Evolutionary conservation across 2,329 filamentous ascomycete genomes (phyloP).

Genomic region (Daldinia sp.): DNA sequence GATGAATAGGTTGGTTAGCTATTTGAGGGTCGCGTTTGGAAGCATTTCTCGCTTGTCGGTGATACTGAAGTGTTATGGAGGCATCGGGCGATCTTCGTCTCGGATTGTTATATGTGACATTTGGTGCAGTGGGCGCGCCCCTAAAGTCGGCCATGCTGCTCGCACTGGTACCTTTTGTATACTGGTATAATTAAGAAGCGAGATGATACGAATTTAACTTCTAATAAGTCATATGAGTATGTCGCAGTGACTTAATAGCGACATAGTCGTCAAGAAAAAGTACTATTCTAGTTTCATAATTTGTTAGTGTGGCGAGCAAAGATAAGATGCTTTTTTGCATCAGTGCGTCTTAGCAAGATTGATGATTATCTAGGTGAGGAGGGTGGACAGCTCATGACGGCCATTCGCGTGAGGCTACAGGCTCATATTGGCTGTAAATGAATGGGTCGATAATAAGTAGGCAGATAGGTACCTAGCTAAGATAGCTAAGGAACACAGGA

Average conservation of each 20-base stretch:
- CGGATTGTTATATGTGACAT: constrained; percentile 44
- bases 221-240: constrained; percentile 25
- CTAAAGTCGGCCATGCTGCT: constrained; percentile 41
- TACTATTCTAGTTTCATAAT: constrained; percentile 9
- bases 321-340: background rate
- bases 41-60: constrained; percentile 55
- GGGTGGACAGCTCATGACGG: constrained; percentile 7
- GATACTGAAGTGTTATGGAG: constrained; percentile 58
- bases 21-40: constrained; percentile 38
- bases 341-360: background rate
- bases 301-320: constrained; percentile 22
- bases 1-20: constrained; percentile 23
- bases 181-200: constrained; percentile 7
- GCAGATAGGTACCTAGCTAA: no score
- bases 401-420: background rate
- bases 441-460: constrained; percentile 11
- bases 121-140: constrained; percentile 37
- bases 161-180: constrained; percentile 29
- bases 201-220: background rate
- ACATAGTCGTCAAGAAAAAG: constrained; percentile 14
- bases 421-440: constrained; percentile 1
- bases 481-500: no score
- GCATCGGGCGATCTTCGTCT: constrained; percentile 54
- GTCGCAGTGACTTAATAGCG: constrained; percentile 1
- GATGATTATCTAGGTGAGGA: constrained; percentile 5